phyloP scores from a whole-genome alignment of 2,329 filamentous ascomycete genomes.

The Xylariaceae sp. region DNA sequence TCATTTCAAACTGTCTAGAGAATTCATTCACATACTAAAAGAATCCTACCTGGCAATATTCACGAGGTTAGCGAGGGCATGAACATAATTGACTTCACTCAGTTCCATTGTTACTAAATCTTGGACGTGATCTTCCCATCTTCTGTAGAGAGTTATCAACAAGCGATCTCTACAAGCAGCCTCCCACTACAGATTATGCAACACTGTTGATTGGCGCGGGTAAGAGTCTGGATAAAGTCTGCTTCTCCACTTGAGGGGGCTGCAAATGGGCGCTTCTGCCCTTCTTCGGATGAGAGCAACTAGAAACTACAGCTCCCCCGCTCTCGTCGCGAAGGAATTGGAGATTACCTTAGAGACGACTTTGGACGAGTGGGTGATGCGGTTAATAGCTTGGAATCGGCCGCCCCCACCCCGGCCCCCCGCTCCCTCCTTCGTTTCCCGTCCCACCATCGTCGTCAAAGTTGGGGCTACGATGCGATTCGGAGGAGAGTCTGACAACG shows the following conservation, averaged over 20 bases:
- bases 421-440: too few species aligned
- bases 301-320: neutral
- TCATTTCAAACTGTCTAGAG: too few species aligned
- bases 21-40: too few species aligned
- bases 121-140: too few species aligned
- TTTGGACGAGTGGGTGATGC: too few species aligned
- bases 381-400: too few species aligned
- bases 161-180: neutral
- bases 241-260: neutral
- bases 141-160: neutral
- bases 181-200: neutral
- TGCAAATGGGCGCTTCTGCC: neutral
- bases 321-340: too few species aligned
- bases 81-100: neutral
- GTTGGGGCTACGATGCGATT: too few species aligned
- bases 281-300: neutral
- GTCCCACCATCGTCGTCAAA: too few species aligned
- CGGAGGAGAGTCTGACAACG: too few species aligned
- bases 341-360: too few species aligned
- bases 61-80: neutral
- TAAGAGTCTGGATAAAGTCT: conserved; percentile 14
- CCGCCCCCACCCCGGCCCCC: too few species aligned
- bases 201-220: conserved; percentile 20
- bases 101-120: neutral
- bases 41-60: neutral